These are phyloP conservation scores for Millerozyma acaciae DNA, from an alignment of 805 yeast species.

Conservation along the genomic window DNA sequence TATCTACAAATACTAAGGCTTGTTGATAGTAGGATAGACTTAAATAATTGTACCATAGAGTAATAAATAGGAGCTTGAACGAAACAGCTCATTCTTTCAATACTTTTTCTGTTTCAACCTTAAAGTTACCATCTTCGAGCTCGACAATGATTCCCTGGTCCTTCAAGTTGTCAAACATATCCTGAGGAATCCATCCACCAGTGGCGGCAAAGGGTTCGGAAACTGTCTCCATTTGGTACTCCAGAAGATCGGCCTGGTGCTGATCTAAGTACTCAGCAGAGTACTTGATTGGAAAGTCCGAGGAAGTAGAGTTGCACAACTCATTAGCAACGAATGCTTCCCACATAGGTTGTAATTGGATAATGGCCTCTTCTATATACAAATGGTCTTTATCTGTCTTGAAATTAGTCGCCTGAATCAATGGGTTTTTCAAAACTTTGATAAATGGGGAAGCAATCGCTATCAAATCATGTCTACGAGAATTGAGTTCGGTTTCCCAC, in stretches of 20 bases:
- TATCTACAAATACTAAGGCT: slow-evolving; percentile 5
- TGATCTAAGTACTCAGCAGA: slow-evolving; percentile 55
- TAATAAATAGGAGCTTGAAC: not conserved
- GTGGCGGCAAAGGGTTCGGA: slow-evolving; percentile 83
- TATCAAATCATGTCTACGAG: slow-evolving; percentile 60
- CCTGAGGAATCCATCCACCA: slow-evolving; percentile 95
- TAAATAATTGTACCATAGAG: not conserved
- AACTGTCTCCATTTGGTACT: slow-evolving; percentile 64
- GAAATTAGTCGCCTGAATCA: slow-evolving; percentile 55
- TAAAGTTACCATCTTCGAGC: slow-evolving; percentile 46
- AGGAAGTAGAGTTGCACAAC: slow-evolving; percentile 43
- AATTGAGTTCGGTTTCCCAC: slow-evolving; percentile 78
- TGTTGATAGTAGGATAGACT: too few relatives aligned
- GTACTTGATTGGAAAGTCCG: slow-evolving; percentile 56
- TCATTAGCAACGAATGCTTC: slow-evolving; percentile 56
- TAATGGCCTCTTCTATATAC: slow-evolving; percentile 60
- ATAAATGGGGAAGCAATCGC: slow-evolving; percentile 82
- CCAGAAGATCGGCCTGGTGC: slow-evolving; percentile 55
- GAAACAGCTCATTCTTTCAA: slow-evolving; percentile 14
- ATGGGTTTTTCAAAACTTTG: slow-evolving; percentile 66
- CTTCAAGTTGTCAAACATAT: slow-evolving; percentile 71
- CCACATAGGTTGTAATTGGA: slow-evolving; percentile 70
- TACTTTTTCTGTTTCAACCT: slow-evolving; percentile 29
- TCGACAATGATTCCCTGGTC: slow-evolving; percentile 63
- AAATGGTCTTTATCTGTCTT: slow-evolving; percentile 58